Evolutionary conservation across 1,139 yeast genomes (phyloP), one percentile per base, ranked within the genome.

Genomic region (Kodamaea fungicola): DNA sequence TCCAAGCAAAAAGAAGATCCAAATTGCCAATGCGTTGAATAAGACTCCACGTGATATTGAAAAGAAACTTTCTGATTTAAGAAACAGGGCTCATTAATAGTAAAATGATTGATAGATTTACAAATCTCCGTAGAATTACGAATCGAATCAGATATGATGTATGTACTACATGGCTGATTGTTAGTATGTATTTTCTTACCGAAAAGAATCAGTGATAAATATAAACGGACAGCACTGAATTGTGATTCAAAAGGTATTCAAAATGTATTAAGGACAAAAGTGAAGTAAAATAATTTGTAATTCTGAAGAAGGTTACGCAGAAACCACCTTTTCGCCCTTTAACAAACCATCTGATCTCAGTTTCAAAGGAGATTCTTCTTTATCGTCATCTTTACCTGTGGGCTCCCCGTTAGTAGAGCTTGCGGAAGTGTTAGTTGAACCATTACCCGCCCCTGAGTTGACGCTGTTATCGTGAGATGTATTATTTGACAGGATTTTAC

Each of bases 11-110:
- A 50, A 57, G 8, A 76, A 81, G 50, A 59, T 70, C 25, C 55
- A 51, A 27, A 69, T 86, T 32, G 79, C 86, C 0, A 59, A 62
- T 5, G 70, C 65, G 38, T 54, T 84, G 45, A 85, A 79, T 31
- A 64, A 81, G 42, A 60, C 76, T 0, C 77, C 80, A 1, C 59
- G 67, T 38, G 89, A 83, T 30, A 71, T 87, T 7, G 82, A 78
- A 41, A 68, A 74, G 39, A 78, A 77, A 52, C 69, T 86, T 22
- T 64, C 71, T 25, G 89, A 81, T 39, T 61, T 82, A 48, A 64
- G 84, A 43, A 72, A 72, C 32, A 60, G 81, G 34, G 61, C 71
- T 8, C 25, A 12, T n/a, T 19, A 7, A 10, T n/a, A n/a, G n/a
- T n/a, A n/a, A n/a, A n/a, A n/a, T n/a, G n/a, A n/a, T n/a, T n/a